Evolutionary conservation across 2,329 filamentous ascomycete genomes (phyloP), one percentile per base, ranked within the genome.

Genomic region (Rutstroemia sp.): DNA sequence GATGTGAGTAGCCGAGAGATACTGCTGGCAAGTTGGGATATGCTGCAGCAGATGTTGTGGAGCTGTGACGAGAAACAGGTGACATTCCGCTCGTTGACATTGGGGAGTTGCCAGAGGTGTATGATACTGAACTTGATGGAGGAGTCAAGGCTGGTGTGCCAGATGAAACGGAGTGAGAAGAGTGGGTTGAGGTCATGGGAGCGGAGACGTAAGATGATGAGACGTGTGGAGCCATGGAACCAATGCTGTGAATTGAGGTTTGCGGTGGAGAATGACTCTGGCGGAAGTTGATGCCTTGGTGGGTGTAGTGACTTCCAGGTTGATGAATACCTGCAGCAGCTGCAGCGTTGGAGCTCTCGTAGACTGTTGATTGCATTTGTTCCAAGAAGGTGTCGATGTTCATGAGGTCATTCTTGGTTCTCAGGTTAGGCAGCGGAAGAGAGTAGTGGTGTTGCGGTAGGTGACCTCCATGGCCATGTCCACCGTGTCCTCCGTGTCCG

Each of bases 301-400:
- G 78, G 17, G 83, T 73, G 66, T 87, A 85, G 68, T 90, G 86
- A 16, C 81, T 75, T 58, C 84, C 85, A 51, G 88, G 83, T 60
- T 91, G 83, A 65, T 88, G 87, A 57, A 95, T 82, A 57, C 89
- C 88, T 45, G 87, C 86, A 12, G 84, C 83, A 2, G 89, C 89
- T 34, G 90, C 86, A 51, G 91, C 86, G 65, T 85, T 89, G 55
- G 91, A 86, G 71, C 87, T 95, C 74, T 97, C 94, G 70, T 97
- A 97, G 49, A 97, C 90, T 47, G 92, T 96, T 62, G 87, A 86
- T 73, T 96, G 92, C 79, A 97, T 92, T 73, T 96, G 90, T 73
- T 96, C 91, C 55, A 99, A 82, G 71, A 97, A 89, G 68, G 91
- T 88, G 71, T 97, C 94, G 67, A 97, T 92, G 70, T 95, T 91